phyloP scores from a whole-genome alignment of 371 early-diverging fungal species.

The Fennellomyces sp. region DNA sequence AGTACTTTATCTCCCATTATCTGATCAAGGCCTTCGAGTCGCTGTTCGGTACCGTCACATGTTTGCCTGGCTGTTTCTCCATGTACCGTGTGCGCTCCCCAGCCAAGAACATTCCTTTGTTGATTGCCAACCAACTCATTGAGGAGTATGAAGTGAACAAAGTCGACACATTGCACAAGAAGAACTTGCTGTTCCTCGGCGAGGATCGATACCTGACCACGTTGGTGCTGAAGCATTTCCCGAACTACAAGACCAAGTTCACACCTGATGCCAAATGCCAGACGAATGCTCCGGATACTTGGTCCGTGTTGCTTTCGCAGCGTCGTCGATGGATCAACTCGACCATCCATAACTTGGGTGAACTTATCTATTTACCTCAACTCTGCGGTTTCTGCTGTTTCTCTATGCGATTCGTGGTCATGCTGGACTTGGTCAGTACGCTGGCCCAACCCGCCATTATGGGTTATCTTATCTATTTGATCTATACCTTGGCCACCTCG shows the following conservation, averaged over 20 bases:
- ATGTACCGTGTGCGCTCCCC: constrained; percentile 93
- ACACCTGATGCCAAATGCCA: constrained; percentile 91
- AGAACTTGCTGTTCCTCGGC: constrained; percentile 81
- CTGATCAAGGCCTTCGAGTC: constrained; percentile 87
- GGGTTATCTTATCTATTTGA: constrained; percentile 76
- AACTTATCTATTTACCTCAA: constrained; percentile 81
- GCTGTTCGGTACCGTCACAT: constrained; percentile 89
- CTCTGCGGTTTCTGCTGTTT: constrained; percentile 96
- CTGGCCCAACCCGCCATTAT: constrained; percentile 90
- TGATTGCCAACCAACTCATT: constrained; percentile 90
- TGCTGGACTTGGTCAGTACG: constrained; percentile 89
- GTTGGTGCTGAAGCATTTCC: constrained; percentile 97
- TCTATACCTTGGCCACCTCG: constrained; percentile 53
- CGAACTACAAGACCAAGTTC: constrained; percentile 93
- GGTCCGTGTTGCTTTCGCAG: constrained; percentile 91
- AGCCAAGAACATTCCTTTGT: constrained; percentile 83
- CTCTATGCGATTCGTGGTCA: constrained; percentile 95
- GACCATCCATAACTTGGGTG: constrained; percentile 93
- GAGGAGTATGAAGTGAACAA: constrained; percentile 92
- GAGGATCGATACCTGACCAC: constrained; percentile 95
- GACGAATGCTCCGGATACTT: constrained; percentile 95
- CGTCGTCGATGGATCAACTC: constrained; percentile 98
- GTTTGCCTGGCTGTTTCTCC: constrained; percentile 91
- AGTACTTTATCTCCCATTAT: constrained; percentile 91
- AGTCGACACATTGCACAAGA: constrained; percentile 97